Evolutionary conservation across 1,139 yeast species (phyloP), one percentile per base, ranked within the genome.

Genomic region (Pichia sp.): DNA sequence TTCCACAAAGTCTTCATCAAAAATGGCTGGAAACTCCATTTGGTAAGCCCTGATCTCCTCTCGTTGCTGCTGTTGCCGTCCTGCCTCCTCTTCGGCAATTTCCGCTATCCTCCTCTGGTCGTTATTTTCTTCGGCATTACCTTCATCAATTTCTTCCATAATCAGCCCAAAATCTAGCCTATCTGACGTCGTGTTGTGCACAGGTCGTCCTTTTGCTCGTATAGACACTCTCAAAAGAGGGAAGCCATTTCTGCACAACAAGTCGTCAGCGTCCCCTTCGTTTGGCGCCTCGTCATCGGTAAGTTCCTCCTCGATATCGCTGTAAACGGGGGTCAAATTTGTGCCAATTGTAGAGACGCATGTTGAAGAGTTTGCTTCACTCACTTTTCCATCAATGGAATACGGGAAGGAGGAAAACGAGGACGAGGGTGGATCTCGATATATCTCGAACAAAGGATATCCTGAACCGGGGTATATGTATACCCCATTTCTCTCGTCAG

Each of bases 1-100:
- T 16, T 44, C 34, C 7, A 44, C 47, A 44, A 44, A 44, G 9
- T 44, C 47, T 10, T 44, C 12, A 14, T 44, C 47, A 44, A 44
- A 44, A 14, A 44, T 44, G 10, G 36, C 14, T 27, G 47, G 47
- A 44, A 44, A 44, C 27, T 44, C 47, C 9, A 2, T 10, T 10
- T 29, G 47, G 17, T 17, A 44, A 17, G 47, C 31, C n/a, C 31
- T 31, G 10, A 44, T 44, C 10, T 44, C 34, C 17, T 44, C 47
- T 24, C 24, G 27, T 27, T 44, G 36, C 27, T 44, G 47, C 17
- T 20, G 47, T 27, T 44, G 47, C n/a, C 17, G 20, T 24, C 14
- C 30, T 6, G 20, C 30, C 10, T 44, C 30, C 27, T 44, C 10
- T 27, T 44, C 36, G 24, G 34, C 31, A 8, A 17, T 27, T 44